phyloP scores from a whole-genome alignment of 169 alveolate species.

The Plasmodium sp. region DNA sequence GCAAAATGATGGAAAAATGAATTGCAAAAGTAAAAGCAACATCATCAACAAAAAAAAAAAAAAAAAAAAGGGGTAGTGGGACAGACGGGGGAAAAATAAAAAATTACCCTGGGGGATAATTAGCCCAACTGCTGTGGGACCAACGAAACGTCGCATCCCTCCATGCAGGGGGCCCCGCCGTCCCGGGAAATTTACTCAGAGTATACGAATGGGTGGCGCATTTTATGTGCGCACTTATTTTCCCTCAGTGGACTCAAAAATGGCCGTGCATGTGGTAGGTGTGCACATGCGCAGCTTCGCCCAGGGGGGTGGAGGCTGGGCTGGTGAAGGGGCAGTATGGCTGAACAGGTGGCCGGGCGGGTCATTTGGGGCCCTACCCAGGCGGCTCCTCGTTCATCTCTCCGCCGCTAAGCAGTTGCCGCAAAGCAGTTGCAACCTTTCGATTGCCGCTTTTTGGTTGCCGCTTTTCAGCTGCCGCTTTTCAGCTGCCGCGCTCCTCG shows the following conservation, averaged over 20 bases:
- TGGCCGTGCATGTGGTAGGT: background rate
- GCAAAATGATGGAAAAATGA: background rate
- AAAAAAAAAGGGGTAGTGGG: too few relatives aligned
- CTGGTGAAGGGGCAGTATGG: background rate
- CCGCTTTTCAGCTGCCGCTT: background rate
- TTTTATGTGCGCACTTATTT: background rate
- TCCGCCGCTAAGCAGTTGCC: background rate
- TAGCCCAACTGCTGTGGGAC: background rate
- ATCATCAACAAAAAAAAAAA: background rate
- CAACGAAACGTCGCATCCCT: background rate
- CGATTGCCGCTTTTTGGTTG: background rate
- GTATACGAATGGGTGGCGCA: background rate
- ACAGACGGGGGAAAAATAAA: background rate
- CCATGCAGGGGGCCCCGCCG: background rate
- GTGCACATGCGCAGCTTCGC: background rate
- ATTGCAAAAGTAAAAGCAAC: background rate
- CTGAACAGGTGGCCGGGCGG: background rate
- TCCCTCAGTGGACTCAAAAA: background rate
- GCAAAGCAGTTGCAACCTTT: background rate
- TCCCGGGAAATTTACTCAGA: background rate
- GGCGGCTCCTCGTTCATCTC: background rate
- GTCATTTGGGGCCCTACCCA: background rate
- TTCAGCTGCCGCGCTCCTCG: background rate
- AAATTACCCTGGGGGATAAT: background rate
- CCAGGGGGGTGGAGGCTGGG: background rate